These are phyloP conservation scores for Coelastrella sp. DNA, from an alignment of 139 green algal genomes.

Conservation along the genomic window DNA sequence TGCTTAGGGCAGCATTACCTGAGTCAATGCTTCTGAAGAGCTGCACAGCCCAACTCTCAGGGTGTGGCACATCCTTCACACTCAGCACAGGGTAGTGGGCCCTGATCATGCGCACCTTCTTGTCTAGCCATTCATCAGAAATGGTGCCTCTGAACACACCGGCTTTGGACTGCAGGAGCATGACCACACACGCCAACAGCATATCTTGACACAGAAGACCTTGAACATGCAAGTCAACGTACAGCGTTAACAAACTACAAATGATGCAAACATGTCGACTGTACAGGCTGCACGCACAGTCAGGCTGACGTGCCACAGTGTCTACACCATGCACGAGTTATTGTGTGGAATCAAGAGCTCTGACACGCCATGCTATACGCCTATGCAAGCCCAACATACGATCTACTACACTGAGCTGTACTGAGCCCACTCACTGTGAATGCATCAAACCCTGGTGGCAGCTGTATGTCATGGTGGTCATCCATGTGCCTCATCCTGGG, in stretches of 20 bases:
- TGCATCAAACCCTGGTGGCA: conserved; percentile 6
- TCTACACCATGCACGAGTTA: not conserved
- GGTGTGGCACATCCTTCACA: not conserved
- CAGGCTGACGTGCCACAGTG: not conserved
- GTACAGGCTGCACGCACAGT: too few relatives aligned
- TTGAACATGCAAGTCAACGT: too few relatives aligned
- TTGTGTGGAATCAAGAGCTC: not conserved
- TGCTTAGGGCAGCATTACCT: not conserved
- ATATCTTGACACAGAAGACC: not conserved
- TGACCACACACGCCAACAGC: not conserved
- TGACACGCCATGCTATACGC: not conserved
- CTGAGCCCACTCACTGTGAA: conserved; percentile 22
- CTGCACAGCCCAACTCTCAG: conserved; percentile 42
- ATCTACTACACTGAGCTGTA: not conserved
- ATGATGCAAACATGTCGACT: too few relatives aligned
- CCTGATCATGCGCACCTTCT: not conserved
- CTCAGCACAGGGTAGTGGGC: not conserved
- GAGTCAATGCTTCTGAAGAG: conserved; percentile 50
- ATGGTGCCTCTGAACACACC: not conserved
- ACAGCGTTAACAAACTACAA: too few relatives aligned
- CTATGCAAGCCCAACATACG: too few relatives aligned
- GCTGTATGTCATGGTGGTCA: conserved; percentile 31
- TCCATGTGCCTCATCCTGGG: conserved; percentile 8
- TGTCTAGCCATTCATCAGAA: not conserved
- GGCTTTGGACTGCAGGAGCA: not conserved